Evolutionary conservation across 1,284 basidiomycete genomes (phyloP).

Genomic region (Malassezia pachydermatis): DNA sequence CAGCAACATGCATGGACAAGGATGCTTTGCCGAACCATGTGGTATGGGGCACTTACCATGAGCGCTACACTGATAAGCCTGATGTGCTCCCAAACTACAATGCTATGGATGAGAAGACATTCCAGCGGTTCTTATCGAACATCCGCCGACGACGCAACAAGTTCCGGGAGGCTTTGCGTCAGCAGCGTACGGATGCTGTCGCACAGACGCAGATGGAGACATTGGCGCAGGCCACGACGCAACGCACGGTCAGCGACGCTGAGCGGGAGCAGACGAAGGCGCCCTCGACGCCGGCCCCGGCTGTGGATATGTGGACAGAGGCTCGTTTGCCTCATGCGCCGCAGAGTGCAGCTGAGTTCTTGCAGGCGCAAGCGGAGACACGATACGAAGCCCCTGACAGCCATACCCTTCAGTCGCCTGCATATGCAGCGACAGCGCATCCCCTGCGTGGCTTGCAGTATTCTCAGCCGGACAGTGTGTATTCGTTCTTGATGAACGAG

Average conservation of each 20-base stretch:
- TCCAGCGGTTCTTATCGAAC: constrained; percentile 26
- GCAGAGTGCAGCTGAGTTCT: constrained; percentile 24
- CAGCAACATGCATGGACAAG: constrained; percentile 3
- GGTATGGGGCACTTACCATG: constrained; percentile 19
- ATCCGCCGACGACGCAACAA: constrained; percentile 23
- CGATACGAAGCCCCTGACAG: constrained; percentile 15
- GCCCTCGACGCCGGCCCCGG: constrained; percentile 6
- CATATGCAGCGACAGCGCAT: constrained; percentile 28
- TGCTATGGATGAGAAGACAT: constrained; percentile 26
- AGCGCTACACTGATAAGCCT: constrained; percentile 22
- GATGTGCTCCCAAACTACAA: constrained; percentile 39
- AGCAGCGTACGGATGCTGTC: constrained; percentile 20
- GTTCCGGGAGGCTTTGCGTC: constrained; percentile 19
- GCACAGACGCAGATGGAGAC: constrained; percentile 22
- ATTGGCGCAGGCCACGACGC: constrained; percentile 21
- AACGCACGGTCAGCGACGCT: constrained; percentile 21
- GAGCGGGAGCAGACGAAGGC: constrained; percentile 16
- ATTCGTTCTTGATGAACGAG: constrained; percentile 26
- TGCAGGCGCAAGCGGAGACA: constrained; percentile 23
- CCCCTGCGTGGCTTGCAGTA: constrained; percentile 38
- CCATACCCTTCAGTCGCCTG: constrained; percentile 15
- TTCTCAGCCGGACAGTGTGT: constrained; percentile 38
- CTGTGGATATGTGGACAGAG: constrained; percentile 24
- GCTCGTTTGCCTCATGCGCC: constrained; percentile 24
- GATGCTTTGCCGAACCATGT: constrained; percentile 7